Base-by-base conservation (phyloP, 73 alveolate genomes). In the Uronychia binucleata region DNA sequence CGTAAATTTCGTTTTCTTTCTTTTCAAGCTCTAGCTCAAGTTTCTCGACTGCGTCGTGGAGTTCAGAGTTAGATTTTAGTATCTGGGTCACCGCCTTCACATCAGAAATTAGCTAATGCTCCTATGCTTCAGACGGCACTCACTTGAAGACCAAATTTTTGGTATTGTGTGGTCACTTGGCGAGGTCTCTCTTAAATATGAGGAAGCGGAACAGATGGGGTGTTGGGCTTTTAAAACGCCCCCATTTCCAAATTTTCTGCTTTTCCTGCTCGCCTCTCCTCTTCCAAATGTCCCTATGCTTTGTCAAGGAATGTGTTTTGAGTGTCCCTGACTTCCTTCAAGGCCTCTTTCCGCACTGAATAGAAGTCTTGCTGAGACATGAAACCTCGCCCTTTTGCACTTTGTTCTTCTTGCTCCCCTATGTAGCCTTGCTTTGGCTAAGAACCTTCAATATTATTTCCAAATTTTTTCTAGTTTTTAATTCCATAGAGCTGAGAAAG, bases 51-150 rank as follows among this genome's bases (percentile, higher is more conserved):
- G 77, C 32, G 1, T 86, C 92, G 31, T 86, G 78, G 28, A 86
- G 83, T 57, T 86, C 87, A 31, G 92, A 46, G 32, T 86, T 86
- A 8, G 92, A 79, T 34, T 86, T 86, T 30, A 86, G 77, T 33
- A 86, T 31, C 26, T 86, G 87, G 26, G 92, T 86, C 25, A 86
- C 92, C 1, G 92, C 92, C 67, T 86, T 86, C 0, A 86, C 92
- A 0, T 58, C 14, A 28, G 78, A 86, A 34, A 86, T 78, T 19
- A 46, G 19, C 19, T 46, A 19, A 19, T 46, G 67, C 5, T 46
- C 67, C 67, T 46, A 46, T 11, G 19, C 5, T n/a, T n/a, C n/a
- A n/a, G n/a, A n/a, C n/a, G n/a, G n/a, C n/a, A n/a, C n/a, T n/a
- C n/a, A n/a, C n/a, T n/a, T n/a, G n/a, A n/a, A n/a, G n/a, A n/a